These are phyloP conservation scores for Marasmius tenuissimus DNA, from an alignment of 1,284 basidiomycete genomes.

Conservation along the genomic window DNA sequence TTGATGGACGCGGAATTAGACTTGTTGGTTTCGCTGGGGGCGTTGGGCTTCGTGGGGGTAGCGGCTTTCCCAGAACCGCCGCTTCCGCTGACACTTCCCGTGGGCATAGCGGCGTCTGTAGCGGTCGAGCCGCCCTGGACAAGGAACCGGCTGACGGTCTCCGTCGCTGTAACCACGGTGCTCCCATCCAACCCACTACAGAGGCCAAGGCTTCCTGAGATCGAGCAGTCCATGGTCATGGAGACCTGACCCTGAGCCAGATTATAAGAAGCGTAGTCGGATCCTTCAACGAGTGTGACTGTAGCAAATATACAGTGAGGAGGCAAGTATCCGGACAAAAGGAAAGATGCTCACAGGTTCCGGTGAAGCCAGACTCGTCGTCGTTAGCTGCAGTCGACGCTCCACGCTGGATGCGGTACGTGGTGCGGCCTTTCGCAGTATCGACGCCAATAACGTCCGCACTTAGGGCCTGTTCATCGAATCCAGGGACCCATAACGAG, in stretches of 20 bases:
- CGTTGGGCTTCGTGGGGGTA: neutral
- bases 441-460: constrained; percentile 40
- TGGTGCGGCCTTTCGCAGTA: constrained; percentile 35
- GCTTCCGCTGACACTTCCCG: neutral
- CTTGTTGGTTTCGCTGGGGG: neutral
- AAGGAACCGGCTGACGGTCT: constrained; percentile 15
- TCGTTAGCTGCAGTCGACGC: constrained; percentile 32
- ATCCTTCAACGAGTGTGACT: constrained; percentile 17
- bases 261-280: constrained; percentile 8
- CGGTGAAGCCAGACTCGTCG: constrained; percentile 28
- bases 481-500: constrained; percentile 44
- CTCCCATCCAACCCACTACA: constrained; percentile 12
- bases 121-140: constrained; percentile 21
- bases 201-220: constrained; percentile 9
- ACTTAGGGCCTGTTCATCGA: constrained; percentile 43
- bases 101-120: constrained; percentile 1
- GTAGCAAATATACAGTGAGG: neutral
- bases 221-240: constrained; percentile 10
- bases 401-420: constrained; percentile 39
- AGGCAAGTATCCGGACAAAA: neutral
- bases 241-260: neutral
- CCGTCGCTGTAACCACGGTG: constrained; percentile 11
- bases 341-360: constrained; percentile 32
- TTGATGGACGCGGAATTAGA: neutral
- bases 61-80: constrained; percentile 2